Evolutionary conservation across 2,329 filamentous ascomycete species (phyloP), one percentile per base, ranked within the genome.

Genomic region (Fusarium ramigenum): DNA sequence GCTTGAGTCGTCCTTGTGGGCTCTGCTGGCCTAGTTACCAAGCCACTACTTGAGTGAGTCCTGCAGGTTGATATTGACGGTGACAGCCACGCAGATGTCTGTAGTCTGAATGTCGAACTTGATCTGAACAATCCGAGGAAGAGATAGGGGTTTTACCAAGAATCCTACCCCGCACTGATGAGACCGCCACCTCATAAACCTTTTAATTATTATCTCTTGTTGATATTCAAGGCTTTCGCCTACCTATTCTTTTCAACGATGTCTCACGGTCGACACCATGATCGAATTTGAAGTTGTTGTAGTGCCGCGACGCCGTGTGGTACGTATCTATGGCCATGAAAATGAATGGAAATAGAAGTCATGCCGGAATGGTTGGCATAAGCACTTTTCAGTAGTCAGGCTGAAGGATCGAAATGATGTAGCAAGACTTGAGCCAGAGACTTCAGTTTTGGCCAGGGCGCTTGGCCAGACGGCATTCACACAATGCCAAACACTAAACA

Each of bases 401-500:
- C 57, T 56, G 53, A 44, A 63, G 58, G 46, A 65, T 50, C 62
- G 47, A 57, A 66, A 23, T 57, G 37, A 25, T 21, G 21, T 30
- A 36, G 15, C 52, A 42, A 62, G 62, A 72, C 63, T 58, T 54
- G 50, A 59, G 65, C 39, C 53, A 65, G 56, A 56, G 53, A 40
- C 57, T 57, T 69, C 63, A 60, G 53, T 60, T 53, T 58, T 63
- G 42, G 21, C 39, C 42, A 54, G 30, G 53, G 44, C 56, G 40
- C 69, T 61, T 57, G 52, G 46, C 46, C 62, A 37, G 60, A 63
- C 65, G 57, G 67, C 63, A 76, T 56, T 63, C 43, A 67, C 57
- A 37, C 46, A 57, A 72, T 76, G 59, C 52, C 69, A 76, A 72
- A 39, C 30, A 61, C 58, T 73, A 77, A 73, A 39, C 25, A 61